A percentile compares a stretch with the other conserved stretches of the same genome.
These are phyloP conservation scores for Aureobasidium musti DNA, from an alignment of 2,329 filamentous ascomycete genomes.

Conservation along the genomic window DNA sequence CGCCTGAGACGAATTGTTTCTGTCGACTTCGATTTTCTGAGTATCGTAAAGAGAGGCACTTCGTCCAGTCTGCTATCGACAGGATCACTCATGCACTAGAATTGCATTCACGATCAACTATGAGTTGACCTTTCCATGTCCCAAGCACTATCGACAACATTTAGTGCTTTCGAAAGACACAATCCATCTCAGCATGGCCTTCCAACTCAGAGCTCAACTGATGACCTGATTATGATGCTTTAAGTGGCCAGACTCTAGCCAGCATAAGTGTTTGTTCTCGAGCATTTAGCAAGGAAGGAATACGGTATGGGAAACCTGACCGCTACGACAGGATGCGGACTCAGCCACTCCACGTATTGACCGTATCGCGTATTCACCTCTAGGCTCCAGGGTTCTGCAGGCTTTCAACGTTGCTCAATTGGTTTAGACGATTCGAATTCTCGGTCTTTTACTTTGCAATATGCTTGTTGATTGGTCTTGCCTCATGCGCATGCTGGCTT, in stretches of 20 bases:
- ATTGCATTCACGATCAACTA: too few relatives aligned
- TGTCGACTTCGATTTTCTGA: not conserved
- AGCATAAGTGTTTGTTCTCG: not conserved
- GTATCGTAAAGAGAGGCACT: not conserved
- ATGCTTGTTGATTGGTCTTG: not conserved
- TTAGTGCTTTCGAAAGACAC: too few relatives aligned
- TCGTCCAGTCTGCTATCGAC: not conserved
- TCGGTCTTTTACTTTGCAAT: not conserved
- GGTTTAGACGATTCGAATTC: not conserved
- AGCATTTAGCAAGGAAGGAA: not conserved
- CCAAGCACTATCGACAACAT: too few relatives aligned
- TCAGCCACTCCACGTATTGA: not conserved
- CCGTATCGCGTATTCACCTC: not conserved
- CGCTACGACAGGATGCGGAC: not conserved
- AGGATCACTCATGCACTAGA: too few relatives aligned
- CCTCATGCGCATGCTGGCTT: not conserved
- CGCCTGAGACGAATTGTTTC: not conserved
- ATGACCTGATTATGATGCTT: not conserved
- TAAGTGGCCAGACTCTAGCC: not conserved
- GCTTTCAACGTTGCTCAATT: not conserved
- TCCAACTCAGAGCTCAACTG: not conserved
- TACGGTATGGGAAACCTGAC: too few relatives aligned
- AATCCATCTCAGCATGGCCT: too few relatives aligned
- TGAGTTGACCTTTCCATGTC: too few relatives aligned
- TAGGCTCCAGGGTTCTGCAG: not conserved